Conservation (phyloP, 1,139 yeast species). For the Lodderomyces metapsilosis region DNA sequence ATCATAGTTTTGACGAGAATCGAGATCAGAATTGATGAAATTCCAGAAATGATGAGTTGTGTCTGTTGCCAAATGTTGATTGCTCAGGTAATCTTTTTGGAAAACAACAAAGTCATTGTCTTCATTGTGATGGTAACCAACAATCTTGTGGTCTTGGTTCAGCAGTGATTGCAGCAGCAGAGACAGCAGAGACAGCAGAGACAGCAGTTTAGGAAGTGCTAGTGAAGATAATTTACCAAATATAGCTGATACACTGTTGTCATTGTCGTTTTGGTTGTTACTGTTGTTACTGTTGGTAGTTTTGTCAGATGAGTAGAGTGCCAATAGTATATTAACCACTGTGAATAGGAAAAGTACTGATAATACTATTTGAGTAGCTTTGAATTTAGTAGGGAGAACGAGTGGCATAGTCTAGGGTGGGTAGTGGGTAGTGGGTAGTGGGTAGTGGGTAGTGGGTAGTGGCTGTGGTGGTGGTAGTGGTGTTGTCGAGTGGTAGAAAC, state of each 20-base stretch:
- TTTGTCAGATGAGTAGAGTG: constrained; percentile 6
- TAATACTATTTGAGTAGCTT: constrained; percentile 1
- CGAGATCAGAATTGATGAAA: constrained; percentile 15
- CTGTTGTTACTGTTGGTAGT: not conserved
- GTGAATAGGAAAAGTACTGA: constrained; percentile 8
- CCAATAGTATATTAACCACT: constrained; percentile 8
- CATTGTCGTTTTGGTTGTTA: not conserved
- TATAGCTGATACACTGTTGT: not conserved
- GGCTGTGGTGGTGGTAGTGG: no score
- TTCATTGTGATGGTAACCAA: constrained; percentile 19
- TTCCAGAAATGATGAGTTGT: constrained; percentile 17
- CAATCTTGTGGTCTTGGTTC: constrained; percentile 13
- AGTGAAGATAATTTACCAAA: constrained; percentile 6
- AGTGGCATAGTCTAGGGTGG: not conserved
- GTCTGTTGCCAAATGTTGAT: constrained; percentile 10
- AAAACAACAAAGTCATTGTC: constrained; percentile 17
- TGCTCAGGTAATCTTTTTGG: constrained; percentile 14
- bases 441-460: no score
- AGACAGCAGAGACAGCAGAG: not conserved
- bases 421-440: not conserved
- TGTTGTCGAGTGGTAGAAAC: no score
- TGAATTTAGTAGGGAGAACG: constrained; percentile 3
- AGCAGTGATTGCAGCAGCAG: not conserved
- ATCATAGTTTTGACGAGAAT: constrained; percentile 12
- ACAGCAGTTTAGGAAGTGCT: constrained; percentile 1